Evolutionary conservation across 2,329 filamentous ascomycete genomes (phyloP).

Genomic region (Alternaria panax): DNA sequence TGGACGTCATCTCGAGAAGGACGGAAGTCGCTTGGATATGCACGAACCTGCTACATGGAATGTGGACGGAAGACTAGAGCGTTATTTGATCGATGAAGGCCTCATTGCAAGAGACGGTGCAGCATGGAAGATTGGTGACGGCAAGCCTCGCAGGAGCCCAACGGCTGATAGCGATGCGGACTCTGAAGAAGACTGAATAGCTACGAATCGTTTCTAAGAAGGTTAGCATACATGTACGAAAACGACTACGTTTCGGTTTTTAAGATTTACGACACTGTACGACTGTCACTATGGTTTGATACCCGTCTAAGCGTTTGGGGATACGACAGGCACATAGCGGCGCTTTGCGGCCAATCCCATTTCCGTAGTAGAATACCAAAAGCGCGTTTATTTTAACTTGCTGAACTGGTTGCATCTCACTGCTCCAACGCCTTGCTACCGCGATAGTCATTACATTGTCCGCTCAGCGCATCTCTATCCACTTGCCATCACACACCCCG

Average conservation of each 20-base stretch:
- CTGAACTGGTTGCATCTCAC: background rate
- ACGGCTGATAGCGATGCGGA: slow-evolving; percentile 19
- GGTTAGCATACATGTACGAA: background rate
- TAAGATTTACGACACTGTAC: background rate
- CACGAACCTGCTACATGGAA: slow-evolving; percentile 37
- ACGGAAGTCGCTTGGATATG: slow-evolving; percentile 32
- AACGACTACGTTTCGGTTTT: background rate
- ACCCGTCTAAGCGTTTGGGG: slow-evolving; percentile 7
- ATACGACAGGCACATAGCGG: background rate
- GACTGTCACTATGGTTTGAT: slow-evolving; percentile 8
- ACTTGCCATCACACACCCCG: background rate
- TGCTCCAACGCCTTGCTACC: background rate
- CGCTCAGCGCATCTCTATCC: background rate
- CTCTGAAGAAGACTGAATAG: slow-evolving; percentile 21
- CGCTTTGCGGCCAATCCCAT: background rate
- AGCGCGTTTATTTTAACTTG: background rate
- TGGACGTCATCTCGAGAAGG: slow-evolving; percentile 76
- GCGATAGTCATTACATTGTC: background rate
- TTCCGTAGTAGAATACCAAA: background rate
- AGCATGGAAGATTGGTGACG: slow-evolving; percentile 47
- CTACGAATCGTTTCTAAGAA: background rate
- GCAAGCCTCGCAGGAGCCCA: slow-evolving; percentile 25
- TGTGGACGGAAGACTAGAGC: slow-evolving; percentile 40
- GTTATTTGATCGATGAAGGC: slow-evolving; percentile 51
- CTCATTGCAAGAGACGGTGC: slow-evolving; percentile 43